phyloP scores from a whole-genome alignment of 768 basidiomycete genomes.

The Lentinula lateritia region DNA sequence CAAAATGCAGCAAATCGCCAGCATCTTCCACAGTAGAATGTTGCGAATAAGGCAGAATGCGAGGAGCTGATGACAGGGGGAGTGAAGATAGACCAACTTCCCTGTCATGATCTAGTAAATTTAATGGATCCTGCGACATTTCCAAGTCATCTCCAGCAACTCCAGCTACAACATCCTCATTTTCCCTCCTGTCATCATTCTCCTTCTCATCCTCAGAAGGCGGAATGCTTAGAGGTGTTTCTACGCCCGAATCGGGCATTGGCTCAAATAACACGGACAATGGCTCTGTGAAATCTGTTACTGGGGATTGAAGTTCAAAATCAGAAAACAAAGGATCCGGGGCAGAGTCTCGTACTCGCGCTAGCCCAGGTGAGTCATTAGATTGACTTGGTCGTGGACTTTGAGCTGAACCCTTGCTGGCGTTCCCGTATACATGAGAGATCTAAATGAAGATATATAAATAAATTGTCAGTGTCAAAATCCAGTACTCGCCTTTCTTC shows the following conservation, averaged over 20 bases:
- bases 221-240: background rate
- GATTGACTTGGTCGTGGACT: background rate
- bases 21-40: background rate
- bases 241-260: background rate
- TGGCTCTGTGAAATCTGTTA: background rate
- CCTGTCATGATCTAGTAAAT: background rate
- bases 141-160: background rate
- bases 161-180: too few relatives aligned
- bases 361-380: background rate
- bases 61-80: background rate
- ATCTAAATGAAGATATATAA: background rate
- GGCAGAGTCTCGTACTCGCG: background rate
- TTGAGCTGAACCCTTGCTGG: background rate
- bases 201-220: background rate
- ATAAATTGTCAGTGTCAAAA: background rate
- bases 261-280: background rate
- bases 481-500: background rate
- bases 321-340: background rate
- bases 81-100: background rate
- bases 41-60: background rate
- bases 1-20: background rate
- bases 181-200: background rate
- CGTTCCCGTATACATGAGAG: background rate
- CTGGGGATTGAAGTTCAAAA: background rate
- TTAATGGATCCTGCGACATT: slow-evolving; percentile 2